Evolutionary conservation across 2,329 filamentous ascomycete genomes (phyloP), one percentile per base, ranked within the genome.

Genomic region (Fusarium sp.): DNA sequence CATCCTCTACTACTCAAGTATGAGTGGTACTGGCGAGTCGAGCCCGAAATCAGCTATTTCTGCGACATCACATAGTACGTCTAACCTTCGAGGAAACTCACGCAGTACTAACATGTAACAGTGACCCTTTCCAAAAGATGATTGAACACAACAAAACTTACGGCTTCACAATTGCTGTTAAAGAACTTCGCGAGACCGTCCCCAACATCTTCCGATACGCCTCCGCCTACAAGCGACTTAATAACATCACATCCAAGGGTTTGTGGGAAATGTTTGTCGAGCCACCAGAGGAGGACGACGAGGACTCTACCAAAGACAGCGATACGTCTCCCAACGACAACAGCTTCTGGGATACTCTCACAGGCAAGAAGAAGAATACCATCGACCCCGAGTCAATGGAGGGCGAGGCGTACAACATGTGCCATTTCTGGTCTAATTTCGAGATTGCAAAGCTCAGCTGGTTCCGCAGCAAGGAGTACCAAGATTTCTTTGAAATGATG

Each of bases 341-440:
- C 76, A 91, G 97, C 45, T 82, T 96, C 23, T 89, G 90, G 73
- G 90, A 88, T 51, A 92, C 97, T 66, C 90, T 93, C 25, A 89
- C 88, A 40, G 86, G 87, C 57, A 89, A 90, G 68, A 87, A 87
- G 34, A 82, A 93, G n/a, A 90, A 91, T 30, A 90, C 96, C 43
- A 92, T 98, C 59, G 93, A 98, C 76, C 90, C 92, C 0, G 94
- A 98, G 77, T 88, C 90, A 43, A 99, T 99, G 96, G 95, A 98
- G 78, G 93, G 94, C 69, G 96, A 99, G 80, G 93, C 90, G 75
- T 99, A 99, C 86, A 99, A 99, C 83, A 99, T 99, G 96, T 99
- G 96, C 80, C 96, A 99, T 84, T 99, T 98, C 85, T 99, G 96
- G 96, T 97, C 94, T 80, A 99, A 99, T 80, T 99, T 99, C 74